A percentile compares a stretch with the other conserved stretches of the same genome.
Conservation (phyloP, 768 basidiomycete species). For the Leccinum longicurvipes region DNA sequence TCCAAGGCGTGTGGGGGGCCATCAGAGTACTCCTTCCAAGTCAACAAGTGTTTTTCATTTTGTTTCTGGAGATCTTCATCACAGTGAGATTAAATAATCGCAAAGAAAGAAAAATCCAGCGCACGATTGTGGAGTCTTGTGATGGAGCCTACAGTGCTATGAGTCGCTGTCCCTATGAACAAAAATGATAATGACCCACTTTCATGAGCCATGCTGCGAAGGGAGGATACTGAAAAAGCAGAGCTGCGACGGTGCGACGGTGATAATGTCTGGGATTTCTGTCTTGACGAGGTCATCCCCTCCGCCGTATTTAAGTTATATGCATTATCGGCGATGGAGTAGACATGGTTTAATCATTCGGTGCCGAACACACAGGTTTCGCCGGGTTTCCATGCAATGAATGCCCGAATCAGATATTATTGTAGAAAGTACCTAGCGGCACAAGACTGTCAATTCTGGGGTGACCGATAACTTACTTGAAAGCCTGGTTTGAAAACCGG, state of each 20-base stretch:
- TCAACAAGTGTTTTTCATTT: slow-evolving; percentile 32
- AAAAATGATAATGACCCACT: slow-evolving; percentile 12
- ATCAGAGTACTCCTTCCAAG: slow-evolving; percentile 36
- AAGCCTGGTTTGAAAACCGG: slow-evolving; percentile 21
- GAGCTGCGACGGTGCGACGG: background rate
- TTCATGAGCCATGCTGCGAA: slow-evolving; percentile 18
- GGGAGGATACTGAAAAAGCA: background rate
- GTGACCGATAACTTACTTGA: slow-evolving; percentile 15
- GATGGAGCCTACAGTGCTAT: slow-evolving; percentile 26
- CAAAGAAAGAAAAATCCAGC: slow-evolving; percentile 8
- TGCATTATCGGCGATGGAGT: slow-evolving; percentile 9
- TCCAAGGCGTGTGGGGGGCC: slow-evolving; percentile 41
- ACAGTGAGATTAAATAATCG: background rate
- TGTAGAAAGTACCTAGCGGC: background rate
- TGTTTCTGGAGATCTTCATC: slow-evolving; percentile 37
- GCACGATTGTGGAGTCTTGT: slow-evolving; percentile 47
- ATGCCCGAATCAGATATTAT: slow-evolving; percentile 1
- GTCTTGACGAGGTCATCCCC: background rate
- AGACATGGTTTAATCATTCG: background rate
- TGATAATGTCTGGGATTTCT: background rate
- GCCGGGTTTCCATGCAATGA: background rate
- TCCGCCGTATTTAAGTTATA: slow-evolving; percentile 25
- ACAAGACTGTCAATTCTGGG: background rate
- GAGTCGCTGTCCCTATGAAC: background rate
- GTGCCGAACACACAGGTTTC: slow-evolving; percentile 3